Conservation (phyloP, 2,329 filamentous ascomycete species). For the Ascochyta clinopodiicola region DNA sequence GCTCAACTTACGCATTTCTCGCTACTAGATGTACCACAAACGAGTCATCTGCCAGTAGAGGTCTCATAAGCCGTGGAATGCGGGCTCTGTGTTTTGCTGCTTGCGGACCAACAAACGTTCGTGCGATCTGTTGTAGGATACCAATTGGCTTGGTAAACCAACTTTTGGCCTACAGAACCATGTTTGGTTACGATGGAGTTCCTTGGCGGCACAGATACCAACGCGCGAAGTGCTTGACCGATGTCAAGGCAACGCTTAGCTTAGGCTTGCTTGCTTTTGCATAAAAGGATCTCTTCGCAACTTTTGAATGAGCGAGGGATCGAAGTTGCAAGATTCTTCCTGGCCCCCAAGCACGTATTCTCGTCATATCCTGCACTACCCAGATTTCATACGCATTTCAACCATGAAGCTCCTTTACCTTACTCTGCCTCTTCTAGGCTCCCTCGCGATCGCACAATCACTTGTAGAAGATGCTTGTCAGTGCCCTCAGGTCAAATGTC, state of each 20-base stretch:
- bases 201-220: constrained; percentile 11
- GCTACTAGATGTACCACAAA: constrained; percentile 3
- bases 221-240: background rate
- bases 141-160: constrained; percentile 4
- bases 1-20: constrained; percentile 8
- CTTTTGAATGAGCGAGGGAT: background rate
- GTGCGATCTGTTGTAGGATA: constrained; percentile 5
- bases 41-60: constrained; percentile 8
- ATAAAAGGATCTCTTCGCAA: constrained; percentile 8
- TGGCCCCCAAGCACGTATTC: background rate
- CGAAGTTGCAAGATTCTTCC: background rate
- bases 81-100: background rate
- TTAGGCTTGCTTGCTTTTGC: background rate
- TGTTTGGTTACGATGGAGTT: background rate
- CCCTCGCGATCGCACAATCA: constrained; percentile 24
- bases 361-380: background rate
- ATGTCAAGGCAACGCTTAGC: constrained; percentile 14
- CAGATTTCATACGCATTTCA: background rate
- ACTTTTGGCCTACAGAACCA: constrained; percentile 1
- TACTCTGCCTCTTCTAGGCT: constrained; percentile 25
- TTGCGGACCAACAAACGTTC: background rate
- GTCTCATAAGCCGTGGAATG: constrained; percentile 9
- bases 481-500: constrained; percentile 40
- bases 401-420: constrained; percentile 33
- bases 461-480: constrained; percentile 20